phyloP scores from a whole-genome alignment of 2,329 filamentous ascomycete species.

The Aureobasidium sp. region DNA sequence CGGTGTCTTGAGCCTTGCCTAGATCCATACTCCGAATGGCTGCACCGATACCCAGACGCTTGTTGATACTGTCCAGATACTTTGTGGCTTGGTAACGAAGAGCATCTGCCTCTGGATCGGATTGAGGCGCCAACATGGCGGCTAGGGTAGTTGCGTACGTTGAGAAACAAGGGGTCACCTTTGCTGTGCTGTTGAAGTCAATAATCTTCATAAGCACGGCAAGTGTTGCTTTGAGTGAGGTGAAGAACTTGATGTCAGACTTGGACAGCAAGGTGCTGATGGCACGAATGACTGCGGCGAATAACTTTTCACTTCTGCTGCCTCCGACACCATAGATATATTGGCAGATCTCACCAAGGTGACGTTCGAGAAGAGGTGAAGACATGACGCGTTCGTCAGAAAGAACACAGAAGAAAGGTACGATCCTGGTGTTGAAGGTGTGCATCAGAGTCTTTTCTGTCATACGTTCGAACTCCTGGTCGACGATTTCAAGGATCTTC shows the following conservation, averaged over 20 bases:
- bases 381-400: constrained; percentile 45
- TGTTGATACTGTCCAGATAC: constrained; percentile 6
- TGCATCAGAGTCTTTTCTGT: background rate
- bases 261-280: background rate
- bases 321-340: constrained; percentile 49
- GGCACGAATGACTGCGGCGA: constrained; percentile 25
- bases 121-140: background rate
- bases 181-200: constrained; percentile 24
- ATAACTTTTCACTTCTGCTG: constrained; percentile 39
- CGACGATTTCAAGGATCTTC: constrained; percentile 27
- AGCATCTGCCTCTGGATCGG: background rate
- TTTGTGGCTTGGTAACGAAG: constrained; percentile 7
- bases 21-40: background rate
- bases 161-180: constrained; percentile 8
- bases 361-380: constrained; percentile 47
- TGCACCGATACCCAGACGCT: background rate
- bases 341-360: constrained; percentile 49
- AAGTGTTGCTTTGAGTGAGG: constrained; percentile 21
- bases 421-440: constrained; percentile 31
- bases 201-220: constrained; percentile 22
- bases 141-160: background rate
- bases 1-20: background rate
- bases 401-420: constrained; percentile 48
- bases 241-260: background rate
- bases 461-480: constrained; percentile 7